A percentile compares a stretch with the other conserved stretches of the same genome.
phyloP scores from a whole-genome alignment of 805 yeast genomes.

The Pichia phayaonensis region DNA sequence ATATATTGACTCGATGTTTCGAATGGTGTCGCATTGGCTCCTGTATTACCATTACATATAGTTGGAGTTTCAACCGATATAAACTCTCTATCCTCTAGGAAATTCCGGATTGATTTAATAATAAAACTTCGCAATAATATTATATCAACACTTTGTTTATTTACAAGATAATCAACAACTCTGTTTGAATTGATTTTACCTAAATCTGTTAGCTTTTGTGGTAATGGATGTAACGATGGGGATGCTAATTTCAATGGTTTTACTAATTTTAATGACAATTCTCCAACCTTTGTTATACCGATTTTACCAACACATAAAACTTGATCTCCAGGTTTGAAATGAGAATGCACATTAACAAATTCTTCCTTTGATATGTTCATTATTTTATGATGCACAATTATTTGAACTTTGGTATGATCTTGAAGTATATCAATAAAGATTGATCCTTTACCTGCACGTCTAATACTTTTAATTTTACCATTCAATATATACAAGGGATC shows the following conservation, averaged over 20 bases:
- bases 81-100: conserved; percentile 48
- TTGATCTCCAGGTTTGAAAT: conserved; percentile 65
- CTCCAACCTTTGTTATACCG: conserved; percentile 70
- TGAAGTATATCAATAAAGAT: conserved; percentile 62
- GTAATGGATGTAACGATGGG: conserved; percentile 65
- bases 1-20: conserved; percentile 37
- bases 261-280: conserved; percentile 58
- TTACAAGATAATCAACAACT: conserved; percentile 66
- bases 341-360: conserved; percentile 33
- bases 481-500: conserved; percentile 26
- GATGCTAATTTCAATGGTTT: conserved; percentile 46
- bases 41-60: conserved; percentile 56
- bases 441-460: conserved; percentile 64
- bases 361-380: conserved; percentile 35
- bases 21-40: conserved; percentile 93
- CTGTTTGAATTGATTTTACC: conserved; percentile 57
- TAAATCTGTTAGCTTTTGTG: conserved; percentile 51
- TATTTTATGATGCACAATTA: conserved; percentile 49
- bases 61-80: conserved; percentile 89
- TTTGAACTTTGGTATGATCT: conserved; percentile 51
- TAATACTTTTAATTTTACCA: conserved; percentile 52
- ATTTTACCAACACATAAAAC: conserved; percentile 63
- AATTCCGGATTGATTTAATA: conserved; percentile 47
- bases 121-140: conserved; percentile 48
- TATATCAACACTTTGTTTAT: conserved; percentile 39